phyloP scores from a whole-genome alignment of 2,329 filamentous ascomycete genomes.

The Phyllachora maydis region DNA sequence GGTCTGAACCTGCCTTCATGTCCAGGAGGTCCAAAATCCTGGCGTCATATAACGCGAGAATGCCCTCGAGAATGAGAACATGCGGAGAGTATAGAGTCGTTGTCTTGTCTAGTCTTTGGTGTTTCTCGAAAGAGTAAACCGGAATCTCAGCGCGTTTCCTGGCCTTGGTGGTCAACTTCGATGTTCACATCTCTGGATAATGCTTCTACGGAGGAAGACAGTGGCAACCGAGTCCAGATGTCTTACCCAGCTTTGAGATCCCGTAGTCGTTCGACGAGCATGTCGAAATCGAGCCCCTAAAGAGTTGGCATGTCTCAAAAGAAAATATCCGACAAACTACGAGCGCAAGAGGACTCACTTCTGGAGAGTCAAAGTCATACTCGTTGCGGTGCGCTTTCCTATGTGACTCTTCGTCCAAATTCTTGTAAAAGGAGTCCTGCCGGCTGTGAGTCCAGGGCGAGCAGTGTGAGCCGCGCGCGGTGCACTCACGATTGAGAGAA shows the following conservation, averaged over 20 bases:
- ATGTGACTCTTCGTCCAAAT: conserved; percentile 59
- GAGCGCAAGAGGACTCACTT: conserved; percentile 19
- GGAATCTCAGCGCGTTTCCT: conserved; percentile 82
- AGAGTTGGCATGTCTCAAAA: too few relatives aligned
- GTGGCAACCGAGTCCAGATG: too few relatives aligned
- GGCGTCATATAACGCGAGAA: conserved; percentile 80
- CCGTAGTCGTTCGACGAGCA: conserved; percentile 55
- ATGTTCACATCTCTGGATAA: too few relatives aligned
- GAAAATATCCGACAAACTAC: not conserved
- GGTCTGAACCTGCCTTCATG: conserved; percentile 61
- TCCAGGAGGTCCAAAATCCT: conserved; percentile 74
- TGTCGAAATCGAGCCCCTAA: conserved; percentile 94
- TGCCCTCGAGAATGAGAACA: conserved; percentile 87
- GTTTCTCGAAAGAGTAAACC: conserved; percentile 85
- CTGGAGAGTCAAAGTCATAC: conserved; percentile 87
- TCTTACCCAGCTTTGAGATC: conserved; percentile 82
- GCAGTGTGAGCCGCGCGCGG: not conserved
- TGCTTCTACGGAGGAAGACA: too few relatives aligned
- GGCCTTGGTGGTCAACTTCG: conserved; percentile 2
- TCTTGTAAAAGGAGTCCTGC: conserved; percentile 95
- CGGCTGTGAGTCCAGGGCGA: not conserved
- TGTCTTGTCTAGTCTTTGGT: conserved; percentile 58
- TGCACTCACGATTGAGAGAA: conserved; percentile 68
- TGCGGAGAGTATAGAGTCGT: conserved; percentile 91
- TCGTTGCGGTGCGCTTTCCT: conserved; percentile 71